Evolutionary conservation across 2,329 filamentous ascomycete genomes (phyloP).

Genomic region (Lojkania enalia): DNA sequence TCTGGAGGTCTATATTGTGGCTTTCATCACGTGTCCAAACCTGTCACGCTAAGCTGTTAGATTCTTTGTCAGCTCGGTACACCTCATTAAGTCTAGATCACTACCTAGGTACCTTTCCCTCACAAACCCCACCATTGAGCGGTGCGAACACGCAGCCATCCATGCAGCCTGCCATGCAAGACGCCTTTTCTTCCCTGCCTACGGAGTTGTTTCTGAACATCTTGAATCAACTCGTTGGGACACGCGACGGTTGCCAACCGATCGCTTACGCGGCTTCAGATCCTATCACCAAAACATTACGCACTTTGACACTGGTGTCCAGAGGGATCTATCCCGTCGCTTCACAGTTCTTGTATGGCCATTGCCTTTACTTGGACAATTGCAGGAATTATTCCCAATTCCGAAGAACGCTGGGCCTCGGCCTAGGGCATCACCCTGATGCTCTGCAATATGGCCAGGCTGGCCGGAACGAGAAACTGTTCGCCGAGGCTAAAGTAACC

Average conservation of each 20-base stretch:
- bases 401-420: conserved; percentile 29
- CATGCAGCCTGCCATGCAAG: neutral
- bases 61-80: too few species aligned
- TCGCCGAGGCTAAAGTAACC: conserved; percentile 15
- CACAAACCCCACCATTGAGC: neutral
- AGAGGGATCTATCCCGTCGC: conserved; percentile 22
- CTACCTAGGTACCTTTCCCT: too few species aligned
- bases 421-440: conserved; percentile 19
- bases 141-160: neutral
- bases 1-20: too few species aligned
- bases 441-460: conserved; percentile 25
- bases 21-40: too few species aligned
- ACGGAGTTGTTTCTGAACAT: conserved; percentile 30
- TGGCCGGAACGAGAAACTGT: conserved; percentile 22
- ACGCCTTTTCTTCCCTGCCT: conserved; percentile 19
- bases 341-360: conserved; percentile 29
- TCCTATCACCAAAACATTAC: conserved; percentile 26
- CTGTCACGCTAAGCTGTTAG: too few species aligned
- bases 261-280: conserved; percentile 26
- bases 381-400: conserved; percentile 23
- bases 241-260: conserved; percentile 15
- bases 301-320: conserved; percentile 30
- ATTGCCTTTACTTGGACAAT: conserved; percentile 30
- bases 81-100: too few species aligned
- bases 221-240: conserved; percentile 33